Evolutionary conservation across 352 stramenopile genomes (phyloP).

Genomic region (Globisporangium recalcitrans): DNA sequence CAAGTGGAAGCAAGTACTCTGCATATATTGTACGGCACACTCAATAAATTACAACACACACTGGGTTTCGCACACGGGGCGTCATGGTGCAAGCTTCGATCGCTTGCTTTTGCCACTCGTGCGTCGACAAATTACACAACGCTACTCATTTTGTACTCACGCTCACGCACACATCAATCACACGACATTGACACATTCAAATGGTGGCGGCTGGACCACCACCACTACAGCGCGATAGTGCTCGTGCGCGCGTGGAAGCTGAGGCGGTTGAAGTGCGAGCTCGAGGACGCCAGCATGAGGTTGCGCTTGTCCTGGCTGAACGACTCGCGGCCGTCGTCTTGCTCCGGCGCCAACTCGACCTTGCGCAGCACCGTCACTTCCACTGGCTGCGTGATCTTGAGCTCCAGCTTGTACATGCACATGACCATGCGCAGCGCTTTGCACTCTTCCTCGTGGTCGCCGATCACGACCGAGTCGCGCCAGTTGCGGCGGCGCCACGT

Average conservation of each 20-base stretch:
- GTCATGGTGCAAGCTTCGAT: conserved; percentile 7
- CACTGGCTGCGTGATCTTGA: conserved; percentile 44
- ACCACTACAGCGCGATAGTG: conserved; percentile 14
- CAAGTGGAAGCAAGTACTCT: background rate
- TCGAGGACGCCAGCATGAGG: conserved; percentile 11
- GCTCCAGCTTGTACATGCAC: conserved; percentile 58
- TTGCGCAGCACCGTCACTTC: conserved; percentile 49
- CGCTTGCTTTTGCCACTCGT: background rate
- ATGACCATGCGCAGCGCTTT: conserved; percentile 63
- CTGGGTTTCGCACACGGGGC: background rate
- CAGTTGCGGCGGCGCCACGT: conserved; percentile 78
- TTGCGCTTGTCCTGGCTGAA: conserved; percentile 16
- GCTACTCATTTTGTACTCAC: background rate
- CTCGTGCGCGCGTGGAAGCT: conserved; percentile 11
- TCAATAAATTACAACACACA: conserved; percentile 8
- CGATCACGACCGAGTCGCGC: conserved; percentile 59
- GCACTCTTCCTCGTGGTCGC: conserved; percentile 57
- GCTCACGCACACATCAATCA: background rate
- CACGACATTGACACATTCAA: background rate
- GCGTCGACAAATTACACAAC: background rate
- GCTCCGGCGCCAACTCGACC: conserved; percentile 34
- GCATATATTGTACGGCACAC: conserved; percentile 8
- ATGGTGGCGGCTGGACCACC: background rate
- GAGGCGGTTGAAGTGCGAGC: conserved; percentile 14
- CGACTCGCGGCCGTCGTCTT: conserved; percentile 14